Conservation (phyloP, 129 eudicot species). For the Flaveria bidentis region DNA sequence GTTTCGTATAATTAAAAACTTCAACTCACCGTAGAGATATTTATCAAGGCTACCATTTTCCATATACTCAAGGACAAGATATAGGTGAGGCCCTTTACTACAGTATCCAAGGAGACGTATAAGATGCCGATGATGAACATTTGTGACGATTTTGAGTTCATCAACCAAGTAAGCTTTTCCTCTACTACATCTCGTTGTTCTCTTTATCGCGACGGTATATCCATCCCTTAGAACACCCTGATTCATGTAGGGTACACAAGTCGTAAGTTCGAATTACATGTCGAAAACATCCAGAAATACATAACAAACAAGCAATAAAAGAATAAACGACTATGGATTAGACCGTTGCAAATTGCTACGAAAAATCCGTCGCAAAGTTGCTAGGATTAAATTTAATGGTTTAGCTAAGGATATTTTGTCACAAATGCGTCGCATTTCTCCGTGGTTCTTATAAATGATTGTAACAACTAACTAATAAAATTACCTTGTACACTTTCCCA, state of each 20-base stretch:
- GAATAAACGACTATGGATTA: too few species aligned
- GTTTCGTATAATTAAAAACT: too few species aligned
- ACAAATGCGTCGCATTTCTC: too few species aligned
- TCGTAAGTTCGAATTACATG: background rate
- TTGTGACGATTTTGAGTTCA: slow-evolving; percentile 60
- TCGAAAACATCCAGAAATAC: too few species aligned
- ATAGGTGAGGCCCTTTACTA: slow-evolving; percentile 46
- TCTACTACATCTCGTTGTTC: slow-evolving; percentile 25
- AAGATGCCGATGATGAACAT: slow-evolving; percentile 69
- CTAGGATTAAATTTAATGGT: too few species aligned
- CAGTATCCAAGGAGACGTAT: slow-evolving; percentile 61
- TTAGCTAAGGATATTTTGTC: too few species aligned
- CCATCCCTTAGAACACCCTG: slow-evolving; percentile 62
- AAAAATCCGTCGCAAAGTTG: too few species aligned
- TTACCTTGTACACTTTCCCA: slow-evolving; percentile 62
- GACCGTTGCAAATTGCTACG: too few species aligned
- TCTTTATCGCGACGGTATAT: slow-evolving; percentile 53
- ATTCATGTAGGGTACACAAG: background rate
- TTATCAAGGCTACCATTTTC: slow-evolving; percentile 60
- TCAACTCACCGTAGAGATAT: slow-evolving; percentile 49
- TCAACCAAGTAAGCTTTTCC: slow-evolving; percentile 54
- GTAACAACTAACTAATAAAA: background rate
- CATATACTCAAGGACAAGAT: slow-evolving; percentile 65
- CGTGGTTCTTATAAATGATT: background rate
- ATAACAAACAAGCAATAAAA: too few species aligned